A percentile compares a stretch with the other conserved stretches of the same genome.
Conservation (phyloP, 352 stramenopile species). For the Phytophthora megakarya region DNA sequence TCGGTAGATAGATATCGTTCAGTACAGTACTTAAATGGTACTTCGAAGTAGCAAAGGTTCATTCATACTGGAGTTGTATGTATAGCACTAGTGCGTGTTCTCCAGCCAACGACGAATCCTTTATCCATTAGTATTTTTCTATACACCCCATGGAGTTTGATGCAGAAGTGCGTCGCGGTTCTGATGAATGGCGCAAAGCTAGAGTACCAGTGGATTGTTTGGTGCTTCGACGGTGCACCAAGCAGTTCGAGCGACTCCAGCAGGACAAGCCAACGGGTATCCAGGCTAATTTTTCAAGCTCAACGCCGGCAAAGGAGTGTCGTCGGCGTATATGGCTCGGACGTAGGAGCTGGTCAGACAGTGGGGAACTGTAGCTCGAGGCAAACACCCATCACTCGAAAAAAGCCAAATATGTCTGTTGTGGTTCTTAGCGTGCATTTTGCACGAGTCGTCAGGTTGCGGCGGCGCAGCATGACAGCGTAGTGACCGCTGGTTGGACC, state of each 20-base stretch:
- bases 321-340: constrained; percentile 9
- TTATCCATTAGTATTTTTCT: constrained; percentile 12
- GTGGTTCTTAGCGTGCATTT: constrained; percentile 10
- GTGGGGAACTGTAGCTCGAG: constrained; percentile 16
- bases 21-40: not conserved
- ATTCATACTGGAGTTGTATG: not conserved
- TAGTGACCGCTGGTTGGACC: constrained; percentile 14
- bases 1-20: too few relatives aligned
- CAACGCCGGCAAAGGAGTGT: constrained; percentile 24
- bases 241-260: not conserved
- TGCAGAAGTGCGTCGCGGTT: constrained; percentile 14
- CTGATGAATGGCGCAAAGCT: constrained; percentile 2
- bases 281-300: constrained; percentile 17
- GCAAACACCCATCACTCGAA: constrained; percentile 23
- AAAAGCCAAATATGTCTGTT: constrained; percentile 25
- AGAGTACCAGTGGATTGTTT: not conserved
- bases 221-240: not conserved
- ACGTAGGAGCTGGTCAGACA: constrained; percentile 27
- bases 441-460: constrained; percentile 22
- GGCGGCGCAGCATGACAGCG: constrained; percentile 19
- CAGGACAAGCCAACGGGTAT: constrained; percentile 3
- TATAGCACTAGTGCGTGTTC: not conserved
- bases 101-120: constrained; percentile 4
- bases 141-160: not conserved
- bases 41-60: too few relatives aligned